phyloP scores from a whole-genome alignment of 2,329 filamentous ascomycete genomes.

The Microcyclospora pomicola region DNA sequence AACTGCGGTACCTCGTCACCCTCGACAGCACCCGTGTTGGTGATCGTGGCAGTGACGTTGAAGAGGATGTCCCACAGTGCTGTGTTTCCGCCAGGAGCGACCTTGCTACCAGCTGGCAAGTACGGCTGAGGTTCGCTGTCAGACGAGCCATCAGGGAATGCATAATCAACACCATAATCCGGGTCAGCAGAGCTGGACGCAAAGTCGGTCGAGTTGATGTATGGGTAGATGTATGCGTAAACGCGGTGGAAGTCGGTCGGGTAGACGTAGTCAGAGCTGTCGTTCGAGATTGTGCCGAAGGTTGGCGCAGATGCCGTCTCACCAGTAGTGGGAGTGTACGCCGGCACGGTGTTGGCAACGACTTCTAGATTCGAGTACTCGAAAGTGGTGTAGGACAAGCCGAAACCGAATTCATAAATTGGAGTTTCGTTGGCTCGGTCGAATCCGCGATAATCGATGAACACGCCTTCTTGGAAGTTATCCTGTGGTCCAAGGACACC shows the following conservation, averaged over 20 bases:
- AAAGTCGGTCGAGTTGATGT: slow-evolving; percentile 50
- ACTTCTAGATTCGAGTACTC: slow-evolving; percentile 55
- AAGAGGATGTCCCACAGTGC: slow-evolving; percentile 56
- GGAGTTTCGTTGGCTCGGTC: slow-evolving; percentile 53
- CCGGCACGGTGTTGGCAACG: slow-evolving; percentile 32
- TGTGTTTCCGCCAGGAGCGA: slow-evolving; percentile 47
- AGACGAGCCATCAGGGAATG: slow-evolving; percentile 42
- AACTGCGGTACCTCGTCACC: slow-evolving; percentile 65
- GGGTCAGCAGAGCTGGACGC: slow-evolving; percentile 43
- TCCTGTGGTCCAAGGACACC: slow-evolving; percentile 52
- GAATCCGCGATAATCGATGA: slow-evolving; percentile 70
- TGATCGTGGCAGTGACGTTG: slow-evolving; percentile 52
- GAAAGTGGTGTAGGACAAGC: slow-evolving; percentile 70
- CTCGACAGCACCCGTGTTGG: slow-evolving; percentile 51
- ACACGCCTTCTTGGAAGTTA: slow-evolving; percentile 62
- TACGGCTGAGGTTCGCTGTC: slow-evolving; percentile 45
- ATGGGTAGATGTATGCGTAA: slow-evolving; percentile 54
- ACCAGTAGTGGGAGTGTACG: slow-evolving; percentile 49
- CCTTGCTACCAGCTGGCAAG: slow-evolving; percentile 43
- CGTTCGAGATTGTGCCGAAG: slow-evolving; percentile 49
- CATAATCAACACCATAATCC: slow-evolving; percentile 50
- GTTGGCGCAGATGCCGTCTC: slow-evolving; percentile 48
- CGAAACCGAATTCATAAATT: slow-evolving; percentile 69
- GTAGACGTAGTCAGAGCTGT: slow-evolving; percentile 54
- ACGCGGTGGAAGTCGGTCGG: slow-evolving; percentile 43